phyloP scores from a whole-genome alignment of 345 rosid species.

The Schrenkiella parvula region DNA sequence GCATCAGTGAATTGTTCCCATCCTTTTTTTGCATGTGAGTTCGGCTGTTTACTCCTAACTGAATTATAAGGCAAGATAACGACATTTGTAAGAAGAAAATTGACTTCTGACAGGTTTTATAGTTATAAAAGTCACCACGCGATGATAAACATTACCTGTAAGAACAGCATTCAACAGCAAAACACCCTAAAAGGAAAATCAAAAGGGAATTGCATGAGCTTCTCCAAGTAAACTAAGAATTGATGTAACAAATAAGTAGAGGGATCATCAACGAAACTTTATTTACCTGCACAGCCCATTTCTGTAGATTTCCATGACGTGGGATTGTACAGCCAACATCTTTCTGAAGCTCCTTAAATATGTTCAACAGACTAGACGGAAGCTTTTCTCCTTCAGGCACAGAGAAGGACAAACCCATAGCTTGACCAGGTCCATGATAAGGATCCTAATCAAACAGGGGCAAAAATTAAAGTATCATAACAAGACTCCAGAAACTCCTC shows the following conservation, averaged over 20 bases:
- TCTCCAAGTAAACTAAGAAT: neutral
- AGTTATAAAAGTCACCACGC: neutral
- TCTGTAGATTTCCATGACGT: slow-evolving; percentile 78
- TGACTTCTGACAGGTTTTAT: neutral
- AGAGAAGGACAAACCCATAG: slow-evolving; percentile 96
- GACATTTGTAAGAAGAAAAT: neutral
- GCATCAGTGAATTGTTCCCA: slow-evolving; percentile 98
- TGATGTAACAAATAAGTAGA: neutral
- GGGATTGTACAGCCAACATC: slow-evolving; percentile 91
- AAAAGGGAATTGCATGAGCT: slow-evolving; percentile 4
- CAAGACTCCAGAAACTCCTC: neutral
- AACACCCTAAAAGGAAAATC: slow-evolving; percentile 55
- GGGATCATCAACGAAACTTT: neutral
- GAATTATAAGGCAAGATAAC: slow-evolving; percentile 17
- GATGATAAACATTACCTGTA: slow-evolving; percentile 49
- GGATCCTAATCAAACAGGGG: slow-evolving; percentile 49
- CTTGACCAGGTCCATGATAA: slow-evolving; percentile 95
- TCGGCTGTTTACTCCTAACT: slow-evolving; percentile 86
- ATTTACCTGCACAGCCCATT: slow-evolving; percentile 84
- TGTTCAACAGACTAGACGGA: slow-evolving; percentile 84
- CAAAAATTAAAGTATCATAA: neutral
- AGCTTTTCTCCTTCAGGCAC: slow-evolving; percentile 74
- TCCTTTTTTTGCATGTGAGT: slow-evolving; percentile 96
- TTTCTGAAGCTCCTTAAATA: slow-evolving; percentile 80
- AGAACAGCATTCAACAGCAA: slow-evolving; percentile 87